Percentiles rank a stretch among this genome's conserved stretches.
Evolutionary conservation across 805 yeast genomes (phyloP).

Genomic region (Lipomyces mesembrius): DNA sequence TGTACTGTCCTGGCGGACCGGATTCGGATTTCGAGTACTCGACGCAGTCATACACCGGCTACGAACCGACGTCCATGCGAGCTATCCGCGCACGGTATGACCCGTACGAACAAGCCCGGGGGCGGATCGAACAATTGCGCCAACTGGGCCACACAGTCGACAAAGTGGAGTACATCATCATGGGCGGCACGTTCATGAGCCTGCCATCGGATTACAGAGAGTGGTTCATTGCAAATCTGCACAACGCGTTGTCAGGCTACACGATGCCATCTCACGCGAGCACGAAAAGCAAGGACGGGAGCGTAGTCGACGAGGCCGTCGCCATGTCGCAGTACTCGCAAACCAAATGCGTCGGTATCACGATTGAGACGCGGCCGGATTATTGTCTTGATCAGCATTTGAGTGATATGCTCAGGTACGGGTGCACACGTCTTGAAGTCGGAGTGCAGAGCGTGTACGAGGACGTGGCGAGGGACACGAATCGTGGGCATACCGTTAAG

Average conservation of each 20-base stretch:
- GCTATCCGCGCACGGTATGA: conserved; percentile 99
- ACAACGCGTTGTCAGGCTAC: conserved; percentile 93
- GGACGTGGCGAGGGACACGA: conserved; percentile 97
- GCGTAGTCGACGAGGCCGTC: conserved; percentile 82
- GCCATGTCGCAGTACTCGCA: conserved; percentile 88
- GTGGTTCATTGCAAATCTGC: conserved; percentile 82
- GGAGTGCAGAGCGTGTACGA: conserved; percentile 98
- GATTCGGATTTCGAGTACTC: conserved; percentile 98
- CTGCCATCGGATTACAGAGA: conserved; percentile 89
- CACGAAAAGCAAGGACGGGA: conserved; percentile 11
- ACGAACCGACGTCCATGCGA: conserved; percentile 98
- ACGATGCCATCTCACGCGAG: conserved; percentile 55
- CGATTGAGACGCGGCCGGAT: conserved; percentile 98
- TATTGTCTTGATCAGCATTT: conserved; percentile 95
- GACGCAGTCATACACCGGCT: conserved; percentile 97
- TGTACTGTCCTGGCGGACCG: conserved; percentile 98
- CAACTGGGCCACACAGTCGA: conserved; percentile 96
- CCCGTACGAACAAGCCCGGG: conserved; percentile 98
- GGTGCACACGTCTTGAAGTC: conserved; percentile 94
- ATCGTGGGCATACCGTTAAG: conserved; percentile 96
- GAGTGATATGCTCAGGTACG: conserved; percentile 93
- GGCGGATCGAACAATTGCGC: conserved; percentile 92
- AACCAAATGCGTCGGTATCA: conserved; percentile 97
- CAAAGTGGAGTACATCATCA: conserved; percentile 94
- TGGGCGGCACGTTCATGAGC: conserved; percentile 99